Evolutionary conservation across 116 monocot genomes (phyloP), one percentile per base, ranked within the genome.

Genomic region (Iris pallida): DNA sequence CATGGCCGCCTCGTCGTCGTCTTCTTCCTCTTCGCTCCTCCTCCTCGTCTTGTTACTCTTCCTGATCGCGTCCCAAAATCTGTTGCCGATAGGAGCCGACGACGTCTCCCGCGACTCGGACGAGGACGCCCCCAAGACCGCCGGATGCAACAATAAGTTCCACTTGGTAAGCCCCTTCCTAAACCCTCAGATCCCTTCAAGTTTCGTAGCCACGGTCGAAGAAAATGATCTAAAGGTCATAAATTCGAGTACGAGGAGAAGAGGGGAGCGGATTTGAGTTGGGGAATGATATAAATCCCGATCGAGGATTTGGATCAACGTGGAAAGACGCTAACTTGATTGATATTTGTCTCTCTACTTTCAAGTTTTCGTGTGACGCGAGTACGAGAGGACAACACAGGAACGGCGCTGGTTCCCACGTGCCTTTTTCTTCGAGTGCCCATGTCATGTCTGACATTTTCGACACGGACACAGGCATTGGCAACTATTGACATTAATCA

Each of bases 121-220:
- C 67, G 78, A 55, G 1, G 67, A 51, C 44, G 52, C 70, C 54
- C 82, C 73, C 66, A 69, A 71, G 57, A 65, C 74, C 7, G 74
- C 78, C 2, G 70, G 68, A 63, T 82, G 82, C 70, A 59, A 54
- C 74, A 82, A 82, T 66, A 74, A 73, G 69, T 82, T 82, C 74
- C 82, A 82, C 47, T 60, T 82, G 78, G 82, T 82, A 66, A 78
- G 69, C 16, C n/a, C 19, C 4, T 16, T 13, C 59, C 11, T 6
- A 13, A 16, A 3, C 10, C 41, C 16, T 59, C 59, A 44, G 41
- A 45, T 47, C 59, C 44, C 42, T 53, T 58, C 42, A 10, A 20
- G 11, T 6, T 15, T 30, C 30, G 30, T 30, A 30, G 30, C 3
- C 30, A 30, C 30, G 3, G 30, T 44, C 4, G 68, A 8, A 2